Evolutionary conservation across 179 eudicot genomes (phyloP).

Genomic region (Dionaea muscipula): DNA sequence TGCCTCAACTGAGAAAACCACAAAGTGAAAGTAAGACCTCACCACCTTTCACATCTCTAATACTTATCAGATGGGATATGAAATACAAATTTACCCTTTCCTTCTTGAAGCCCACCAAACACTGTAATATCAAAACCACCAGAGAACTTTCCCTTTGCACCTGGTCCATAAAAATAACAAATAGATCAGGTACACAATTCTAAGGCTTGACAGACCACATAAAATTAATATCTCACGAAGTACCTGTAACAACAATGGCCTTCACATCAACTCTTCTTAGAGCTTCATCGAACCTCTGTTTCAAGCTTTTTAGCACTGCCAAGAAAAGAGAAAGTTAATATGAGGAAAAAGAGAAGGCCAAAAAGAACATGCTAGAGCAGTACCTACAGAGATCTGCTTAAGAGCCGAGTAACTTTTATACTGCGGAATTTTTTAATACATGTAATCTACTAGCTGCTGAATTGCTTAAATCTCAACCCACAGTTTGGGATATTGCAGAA

Average conservation of each 20-base stretch:
- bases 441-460: too few species aligned
- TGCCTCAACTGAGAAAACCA: conserved; percentile 31
- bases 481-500: too few species aligned
- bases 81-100: conserved; percentile 33
- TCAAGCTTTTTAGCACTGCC: conserved; percentile 57
- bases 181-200: neutral
- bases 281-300: conserved; percentile 53
- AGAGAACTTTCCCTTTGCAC: conserved; percentile 78
- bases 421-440: too few species aligned
- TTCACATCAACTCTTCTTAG: conserved; percentile 60
- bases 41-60: neutral
- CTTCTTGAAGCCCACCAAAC: conserved; percentile 56
- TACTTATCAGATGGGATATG: neutral
- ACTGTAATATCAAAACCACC: conserved; percentile 86
- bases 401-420: too few species aligned
- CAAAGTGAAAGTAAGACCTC: neutral
- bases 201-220: conserved; percentile 4
- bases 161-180: conserved; percentile 28
- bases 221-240: conserved; percentile 8
- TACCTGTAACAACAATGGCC: conserved; percentile 80
- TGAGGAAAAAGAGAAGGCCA: too few species aligned
- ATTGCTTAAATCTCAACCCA: too few species aligned
- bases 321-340: conserved; percentile 5
- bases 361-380: too few species aligned
- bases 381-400: too few species aligned